A percentile compares a stretch with the other conserved stretches of the same genome.
phyloP scores from a whole-genome alignment of 1,284 basidiomycete species.

The Rhodotorula sp. region DNA sequence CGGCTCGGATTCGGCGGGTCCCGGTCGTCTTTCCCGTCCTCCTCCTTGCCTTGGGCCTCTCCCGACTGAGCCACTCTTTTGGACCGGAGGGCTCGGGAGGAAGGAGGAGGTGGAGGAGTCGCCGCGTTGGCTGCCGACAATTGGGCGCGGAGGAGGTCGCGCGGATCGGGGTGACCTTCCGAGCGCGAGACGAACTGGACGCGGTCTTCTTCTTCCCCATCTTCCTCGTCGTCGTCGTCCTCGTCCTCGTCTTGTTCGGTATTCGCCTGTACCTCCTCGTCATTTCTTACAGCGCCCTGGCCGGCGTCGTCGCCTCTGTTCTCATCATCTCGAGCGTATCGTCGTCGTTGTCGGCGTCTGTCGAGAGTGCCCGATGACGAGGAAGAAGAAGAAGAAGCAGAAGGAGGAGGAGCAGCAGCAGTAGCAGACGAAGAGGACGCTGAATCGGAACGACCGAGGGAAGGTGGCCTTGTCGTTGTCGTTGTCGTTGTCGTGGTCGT shows the following conservation, averaged over 20 bases:
- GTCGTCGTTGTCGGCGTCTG: not conserved
- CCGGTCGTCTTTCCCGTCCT: too few species aligned
- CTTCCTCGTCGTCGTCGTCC: conserved; percentile 9
- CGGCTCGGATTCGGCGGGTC: too few species aligned
- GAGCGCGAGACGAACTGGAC: conserved; percentile 3
- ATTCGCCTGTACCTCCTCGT: not conserved
- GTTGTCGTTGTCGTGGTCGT: not conserved
- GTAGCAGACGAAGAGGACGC: too few species aligned
- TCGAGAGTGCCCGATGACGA: not conserved
- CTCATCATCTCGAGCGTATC: not conserved
- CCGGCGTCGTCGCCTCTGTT: not conserved
- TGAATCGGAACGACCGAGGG: too few species aligned
- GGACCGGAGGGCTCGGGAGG: too few species aligned
- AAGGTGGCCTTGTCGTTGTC: not conserved
- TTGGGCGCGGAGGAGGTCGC: conserved; percentile 35
- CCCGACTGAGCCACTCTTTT: too few species aligned
- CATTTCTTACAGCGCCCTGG: not conserved
- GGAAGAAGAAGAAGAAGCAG: too few species aligned
- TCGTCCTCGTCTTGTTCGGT: conserved; percentile 8
- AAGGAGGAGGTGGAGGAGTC: too few species aligned
- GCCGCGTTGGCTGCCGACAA: not conserved
- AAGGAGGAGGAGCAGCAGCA: too few species aligned
- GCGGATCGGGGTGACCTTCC: conserved; percentile 29
- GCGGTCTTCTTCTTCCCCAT: not conserved
- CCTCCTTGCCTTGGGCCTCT: too few species aligned